These are phyloP conservation scores for Paspalum notatum DNA, from an alignment of 176 grass and related monocot genomes.

Conservation along the genomic window DNA sequence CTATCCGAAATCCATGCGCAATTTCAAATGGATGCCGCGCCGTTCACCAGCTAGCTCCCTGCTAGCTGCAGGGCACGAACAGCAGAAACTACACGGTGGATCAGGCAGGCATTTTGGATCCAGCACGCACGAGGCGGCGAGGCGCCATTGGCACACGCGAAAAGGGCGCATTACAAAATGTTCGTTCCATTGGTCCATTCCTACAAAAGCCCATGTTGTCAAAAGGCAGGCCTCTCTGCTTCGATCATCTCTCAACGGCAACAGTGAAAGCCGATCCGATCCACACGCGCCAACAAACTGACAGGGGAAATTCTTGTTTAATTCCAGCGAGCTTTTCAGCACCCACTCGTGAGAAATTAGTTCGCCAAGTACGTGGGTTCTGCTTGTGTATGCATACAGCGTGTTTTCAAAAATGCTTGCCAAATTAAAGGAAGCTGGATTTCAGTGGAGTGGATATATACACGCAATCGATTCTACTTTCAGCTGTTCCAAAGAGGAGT, in stretches of 20 bases:
- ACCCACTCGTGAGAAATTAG: constrained; percentile 28
- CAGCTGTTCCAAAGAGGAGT: constrained; percentile 41
- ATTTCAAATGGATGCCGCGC: neutral
- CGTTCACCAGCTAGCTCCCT: neutral
- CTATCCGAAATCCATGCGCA: neutral
- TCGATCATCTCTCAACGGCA: constrained; percentile 43
- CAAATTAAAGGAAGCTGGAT: constrained; percentile 33
- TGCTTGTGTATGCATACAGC: constrained; percentile 49
- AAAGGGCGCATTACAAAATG: neutral
- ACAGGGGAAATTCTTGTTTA: constrained; percentile 10
- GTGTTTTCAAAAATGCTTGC: neutral
- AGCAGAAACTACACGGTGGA: neutral
- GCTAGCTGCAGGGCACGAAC: constrained; percentile 18
- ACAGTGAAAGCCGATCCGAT: constrained; percentile 30
- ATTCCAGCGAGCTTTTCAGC: neutral
- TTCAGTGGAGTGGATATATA: constrained; percentile 42
- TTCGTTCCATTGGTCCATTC: constrained; percentile 46
- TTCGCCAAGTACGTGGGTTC: constrained; percentile 19
- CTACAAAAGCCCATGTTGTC: constrained; percentile 41
- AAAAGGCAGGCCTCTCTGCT: constrained; percentile 34
- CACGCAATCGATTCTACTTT: constrained; percentile 42
- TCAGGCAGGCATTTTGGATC: neutral
- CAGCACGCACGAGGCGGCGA: neutral
- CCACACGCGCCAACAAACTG: neutral
- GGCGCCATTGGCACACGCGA: constrained; percentile 37